Base-by-base conservation (phyloP, 2,329 filamentous ascomycete genomes). In the Fusarium sp. region DNA sequence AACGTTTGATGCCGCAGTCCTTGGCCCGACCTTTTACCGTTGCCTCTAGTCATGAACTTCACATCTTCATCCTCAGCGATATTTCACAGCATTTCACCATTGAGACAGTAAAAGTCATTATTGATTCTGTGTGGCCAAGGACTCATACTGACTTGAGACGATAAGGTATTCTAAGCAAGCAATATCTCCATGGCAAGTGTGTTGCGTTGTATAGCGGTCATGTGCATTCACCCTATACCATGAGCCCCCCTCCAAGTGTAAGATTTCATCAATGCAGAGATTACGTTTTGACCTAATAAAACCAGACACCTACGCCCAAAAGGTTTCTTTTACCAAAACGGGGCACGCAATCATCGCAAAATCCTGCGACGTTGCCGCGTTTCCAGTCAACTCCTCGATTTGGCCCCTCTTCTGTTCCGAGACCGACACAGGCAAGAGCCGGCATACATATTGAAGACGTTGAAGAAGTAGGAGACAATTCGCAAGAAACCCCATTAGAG, bases 381-480 rank as follows among this genome's bases (percentile, higher is more conserved):
- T 84, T 84, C 61, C 81, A 81, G 36, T 81, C 82, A 33, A 84
- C 83, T 42, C 83, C 82, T 26, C 79, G 81, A n/a, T 85, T 84
- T 70, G 80, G 80, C 55, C 78, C 79, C 7, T 81, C 81, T 18
- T 83, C 81, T 36, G 77, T 72, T 61, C 72, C 68, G 41, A 78
- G 78, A 17, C 75, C 78, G 38, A 80, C 79, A 57, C 81, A 79
- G 63, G 68, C 71, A 54, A 74, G 75, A 49, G 41, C 65, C 15
- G 75, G 69, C 13, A 73, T 74, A 24, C 77, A 78, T 10, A 77
- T 82, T 11, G 83, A 84, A 47, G 83, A 82, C 38, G 78, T 81
- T 7, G 80, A 82, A 45, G 80, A 80, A 36, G 79, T 70, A 4
- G 77, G 75, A 6, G 75, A 76, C 33, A 44, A 59, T 11, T 66